Evolutionary conservation across 495 filamentous ascomycete genomes (phyloP).

Genomic region (Rhypophila decipiens): DNA sequence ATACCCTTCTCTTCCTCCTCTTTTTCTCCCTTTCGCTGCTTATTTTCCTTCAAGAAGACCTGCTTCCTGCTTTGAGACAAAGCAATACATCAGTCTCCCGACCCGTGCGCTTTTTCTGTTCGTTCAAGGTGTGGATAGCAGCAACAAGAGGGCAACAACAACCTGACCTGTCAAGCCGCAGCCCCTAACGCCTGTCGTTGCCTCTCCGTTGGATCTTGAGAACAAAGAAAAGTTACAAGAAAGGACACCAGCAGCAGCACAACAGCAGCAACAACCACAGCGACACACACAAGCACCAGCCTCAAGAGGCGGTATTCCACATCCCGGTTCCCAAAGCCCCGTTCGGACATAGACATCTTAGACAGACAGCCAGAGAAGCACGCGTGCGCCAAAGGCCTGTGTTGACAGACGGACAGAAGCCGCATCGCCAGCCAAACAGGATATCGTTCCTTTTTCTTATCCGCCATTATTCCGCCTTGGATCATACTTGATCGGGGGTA

Average conservation of each 20-base stretch:
- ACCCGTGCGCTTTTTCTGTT: conserved; percentile 16
- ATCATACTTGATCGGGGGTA: neutral
- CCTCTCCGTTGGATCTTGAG: neutral
- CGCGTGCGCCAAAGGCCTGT: neutral
- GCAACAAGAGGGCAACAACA: no score
- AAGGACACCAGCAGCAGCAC: conserved; percentile 2
- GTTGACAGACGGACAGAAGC: no score
- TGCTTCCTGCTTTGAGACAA: conserved; percentile 26
- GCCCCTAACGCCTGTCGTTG: neutral
- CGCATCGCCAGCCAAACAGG: neutral
- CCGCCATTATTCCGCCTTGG: neutral
- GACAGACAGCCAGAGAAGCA: neutral
- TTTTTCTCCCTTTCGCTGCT: conserved; percentile 14
- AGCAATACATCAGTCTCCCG: conserved; percentile 19
- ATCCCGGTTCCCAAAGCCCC: no score
- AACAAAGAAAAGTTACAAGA: conserved; percentile 16
- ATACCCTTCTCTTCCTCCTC: conserved; percentile 10
- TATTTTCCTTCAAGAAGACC: conserved; percentile 15
- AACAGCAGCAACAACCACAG: no score
- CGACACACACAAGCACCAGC: neutral
- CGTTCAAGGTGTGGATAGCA: conserved; percentile 12
- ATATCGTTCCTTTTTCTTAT: no score
- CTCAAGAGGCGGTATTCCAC: conserved; percentile 7
- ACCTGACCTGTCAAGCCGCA: conserved; percentile 1
- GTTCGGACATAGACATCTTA: conserved; percentile 1